Percentiles rank a stretch among this genome's conserved stretches.
phyloP scores from a whole-genome alignment of 163 green algal species.

The Scenedesmus sp. region DNA sequence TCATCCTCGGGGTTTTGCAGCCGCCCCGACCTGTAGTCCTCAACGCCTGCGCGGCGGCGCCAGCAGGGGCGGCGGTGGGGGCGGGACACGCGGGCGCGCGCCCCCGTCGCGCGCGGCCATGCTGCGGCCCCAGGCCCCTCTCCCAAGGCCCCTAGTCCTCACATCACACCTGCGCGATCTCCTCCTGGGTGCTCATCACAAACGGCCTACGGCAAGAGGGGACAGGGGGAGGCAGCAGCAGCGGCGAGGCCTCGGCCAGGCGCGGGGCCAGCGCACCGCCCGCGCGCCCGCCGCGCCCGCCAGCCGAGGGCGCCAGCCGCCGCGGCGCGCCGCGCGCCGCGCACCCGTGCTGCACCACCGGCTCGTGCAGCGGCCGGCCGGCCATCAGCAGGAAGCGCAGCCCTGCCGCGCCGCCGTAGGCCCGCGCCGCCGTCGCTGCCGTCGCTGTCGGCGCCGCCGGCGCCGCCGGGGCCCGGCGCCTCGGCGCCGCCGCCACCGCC shows the following conservation, averaged over 20 bases:
- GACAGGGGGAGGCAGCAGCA: not conserved
- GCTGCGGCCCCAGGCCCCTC: no score
- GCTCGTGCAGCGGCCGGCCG: slow-evolving; percentile 86
- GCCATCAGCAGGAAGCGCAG: slow-evolving; percentile 88
- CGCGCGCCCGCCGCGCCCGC: not conserved
- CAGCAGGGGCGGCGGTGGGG: no score
- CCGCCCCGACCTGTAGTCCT: slow-evolving; percentile 72
- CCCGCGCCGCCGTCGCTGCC: not conserved
- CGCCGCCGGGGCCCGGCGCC: not conserved
- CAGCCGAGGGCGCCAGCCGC: slow-evolving; percentile 7
- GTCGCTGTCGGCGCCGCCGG: not conserved
- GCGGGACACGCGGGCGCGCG: no score
- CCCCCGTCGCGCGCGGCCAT: no score
- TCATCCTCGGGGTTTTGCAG: slow-evolving; percentile 86
- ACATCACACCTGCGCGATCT: slow-evolving; percentile 87
- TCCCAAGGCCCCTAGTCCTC: no score
- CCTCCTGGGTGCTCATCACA: slow-evolving; percentile 77
- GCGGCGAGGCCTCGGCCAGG: not conserved
- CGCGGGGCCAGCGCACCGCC: not conserved
- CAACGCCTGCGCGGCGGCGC: no score
- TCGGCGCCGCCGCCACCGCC: slow-evolving; percentile 31
- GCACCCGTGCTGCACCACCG: slow-evolving; percentile 88
- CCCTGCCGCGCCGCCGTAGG: slow-evolving; percentile 26
- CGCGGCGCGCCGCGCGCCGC: slow-evolving; percentile 79
- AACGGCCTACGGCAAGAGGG: slow-evolving; percentile 47